A percentile compares a stretch with the other conserved stretches of the same genome.
Conservation (phyloP, 1,284 basidiomycete species). For the Apiotrichum brassicae region DNA sequence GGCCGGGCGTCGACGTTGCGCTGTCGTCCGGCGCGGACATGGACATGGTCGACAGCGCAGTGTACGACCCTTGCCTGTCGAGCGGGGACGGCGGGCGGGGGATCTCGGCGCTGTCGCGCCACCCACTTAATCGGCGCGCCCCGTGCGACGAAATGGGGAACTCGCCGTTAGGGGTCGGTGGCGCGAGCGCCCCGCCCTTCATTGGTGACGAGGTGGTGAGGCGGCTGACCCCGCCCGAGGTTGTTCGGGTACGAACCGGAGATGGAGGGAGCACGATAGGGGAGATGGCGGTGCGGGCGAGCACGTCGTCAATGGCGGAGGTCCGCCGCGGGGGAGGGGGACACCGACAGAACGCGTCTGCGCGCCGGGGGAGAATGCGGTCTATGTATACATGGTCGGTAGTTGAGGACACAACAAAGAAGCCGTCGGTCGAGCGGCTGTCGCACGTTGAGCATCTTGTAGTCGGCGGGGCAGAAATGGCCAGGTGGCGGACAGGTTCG, state of each 20-base stretch:
- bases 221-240: neutral
- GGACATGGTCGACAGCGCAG: slow-evolving; percentile 7
- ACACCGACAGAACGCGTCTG: slow-evolving; percentile 28
- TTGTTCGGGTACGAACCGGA: neutral
- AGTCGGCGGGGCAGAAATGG: slow-evolving; percentile 15
- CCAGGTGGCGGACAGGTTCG: slow-evolving; percentile 6
- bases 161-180: slow-evolving; percentile 14
- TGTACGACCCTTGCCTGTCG: slow-evolving; percentile 7
- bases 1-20: neutral
- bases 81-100: slow-evolving; percentile 11
- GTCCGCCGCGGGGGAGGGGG: slow-evolving; percentile 11
- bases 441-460: slow-evolving; percentile 32
- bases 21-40: slow-evolving; percentile 10
- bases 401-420: slow-evolving; percentile 33
- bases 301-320: slow-evolving; percentile 19
- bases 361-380: slow-evolving; percentile 20
- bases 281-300: neutral
- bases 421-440: slow-evolving; percentile 22
- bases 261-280: slow-evolving; percentile 3
- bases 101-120: slow-evolving; percentile 5
- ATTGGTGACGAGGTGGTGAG: slow-evolving; percentile 1
- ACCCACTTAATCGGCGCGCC: slow-evolving; percentile 26
- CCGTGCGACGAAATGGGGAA: slow-evolving; percentile 39
- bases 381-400: slow-evolving; percentile 25
- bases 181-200: slow-evolving; percentile 5